phyloP scores from a whole-genome alignment of 805 yeast species.

The Barnettozyma salicaria region DNA sequence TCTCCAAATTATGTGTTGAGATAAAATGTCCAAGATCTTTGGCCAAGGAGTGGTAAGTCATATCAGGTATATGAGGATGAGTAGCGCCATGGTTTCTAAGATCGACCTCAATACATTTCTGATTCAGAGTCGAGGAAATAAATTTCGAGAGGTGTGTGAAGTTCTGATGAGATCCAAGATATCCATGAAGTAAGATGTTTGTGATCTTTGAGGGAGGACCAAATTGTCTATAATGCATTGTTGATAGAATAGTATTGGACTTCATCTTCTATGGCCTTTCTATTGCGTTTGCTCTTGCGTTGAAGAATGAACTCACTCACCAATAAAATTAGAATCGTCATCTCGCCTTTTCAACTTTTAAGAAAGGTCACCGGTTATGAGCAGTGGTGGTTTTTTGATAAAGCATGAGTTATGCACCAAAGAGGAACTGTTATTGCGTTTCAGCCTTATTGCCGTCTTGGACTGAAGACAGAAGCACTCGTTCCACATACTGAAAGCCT shows the following conservation, averaged over 20 bases:
- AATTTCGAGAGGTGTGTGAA: constrained; percentile 36
- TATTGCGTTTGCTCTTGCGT: background rate
- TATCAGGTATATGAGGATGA: constrained; percentile 36
- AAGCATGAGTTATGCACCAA: background rate
- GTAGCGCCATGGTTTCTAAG: constrained; percentile 53
- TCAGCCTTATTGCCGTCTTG: background rate
- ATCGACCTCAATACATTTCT: constrained; percentile 37
- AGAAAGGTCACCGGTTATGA: background rate
- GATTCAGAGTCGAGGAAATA: constrained; percentile 28
- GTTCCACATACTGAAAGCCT: background rate
- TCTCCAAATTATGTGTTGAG: constrained; percentile 17
- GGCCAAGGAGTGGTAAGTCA: constrained; percentile 29
- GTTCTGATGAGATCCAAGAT: constrained; percentile 44
- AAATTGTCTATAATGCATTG: constrained; percentile 4
- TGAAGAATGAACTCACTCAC: background rate
- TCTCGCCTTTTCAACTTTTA: background rate
- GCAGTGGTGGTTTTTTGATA: background rate
- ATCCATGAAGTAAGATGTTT: constrained; percentile 46
- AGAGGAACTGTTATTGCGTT: no score
- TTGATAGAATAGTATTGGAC: constrained; percentile 7
- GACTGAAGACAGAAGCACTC: background rate
- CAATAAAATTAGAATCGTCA: no score
- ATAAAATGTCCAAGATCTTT: constrained; percentile 16
- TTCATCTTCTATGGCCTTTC: background rate
- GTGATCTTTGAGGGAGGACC: constrained; percentile 23